Evolutionary conservation across 495 filamentous ascomycete genomes (phyloP), one percentile per base, ranked within the genome.

Genomic region (Xylaria cubensis): DNA sequence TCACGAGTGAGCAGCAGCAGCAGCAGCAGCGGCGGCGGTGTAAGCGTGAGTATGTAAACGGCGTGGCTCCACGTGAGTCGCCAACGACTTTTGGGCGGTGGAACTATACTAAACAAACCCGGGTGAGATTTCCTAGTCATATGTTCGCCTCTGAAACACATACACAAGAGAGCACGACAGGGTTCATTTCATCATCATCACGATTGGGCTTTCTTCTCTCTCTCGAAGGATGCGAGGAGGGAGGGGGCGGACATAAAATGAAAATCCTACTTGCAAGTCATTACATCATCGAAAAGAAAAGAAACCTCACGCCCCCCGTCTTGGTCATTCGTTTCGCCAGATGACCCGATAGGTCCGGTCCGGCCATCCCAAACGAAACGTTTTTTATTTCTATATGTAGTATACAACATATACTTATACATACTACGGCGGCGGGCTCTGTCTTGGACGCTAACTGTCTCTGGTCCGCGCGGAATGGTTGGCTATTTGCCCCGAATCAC

Each of bases 51-150:
- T 7, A 39, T 29, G 26, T 29, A 5, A 6, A 39, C 41, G 19
- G n/a, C 32, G 46, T 51, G 46, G 64, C 64, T 41, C 46, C 9
- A 53, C 64, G 64, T 48, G 39, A 67, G 44, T 67, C 64, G 64
- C 32, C 42, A 29, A 34, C 26, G 53, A 56, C 53, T 29, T 48
- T 50, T 7, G 53, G 36, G 36, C 26, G 26, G 53, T 44, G 46
- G 41, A 34, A 67, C 26, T 67, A 15, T 29, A 29, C 26, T 29
- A 29, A 29, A 29, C 36, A 39, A 39, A 12, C 4, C 41, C 21
- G 24, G 19, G 62, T 64, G 62, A 48, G 42, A 46, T 48, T 48
- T 64, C 29, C 1, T 34, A 34, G 62, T 64, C 62, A 64, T 56
- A 56, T 56, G 53, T 32, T 56, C 53, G 24, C 24, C 24, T 17